Evolutionary conservation across 2,329 filamentous ascomycete species (phyloP).

Genomic region (Cytospora paraplurivora): DNA sequence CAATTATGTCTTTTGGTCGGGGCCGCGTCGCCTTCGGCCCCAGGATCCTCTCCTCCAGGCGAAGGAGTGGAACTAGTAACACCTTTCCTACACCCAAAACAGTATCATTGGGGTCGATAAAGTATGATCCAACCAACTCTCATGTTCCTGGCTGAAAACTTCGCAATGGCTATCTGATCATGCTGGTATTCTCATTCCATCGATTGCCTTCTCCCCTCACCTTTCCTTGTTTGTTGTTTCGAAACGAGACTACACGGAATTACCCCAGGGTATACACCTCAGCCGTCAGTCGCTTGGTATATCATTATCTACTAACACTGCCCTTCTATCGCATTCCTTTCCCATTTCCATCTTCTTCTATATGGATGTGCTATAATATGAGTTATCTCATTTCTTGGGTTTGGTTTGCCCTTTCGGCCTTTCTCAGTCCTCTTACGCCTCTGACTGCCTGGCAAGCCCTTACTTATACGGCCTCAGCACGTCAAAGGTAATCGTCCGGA

Average conservation of each 20-base stretch:
- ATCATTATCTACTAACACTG: constrained; percentile 19
- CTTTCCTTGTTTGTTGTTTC: constrained; percentile 4
- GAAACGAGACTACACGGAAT: not conserved
- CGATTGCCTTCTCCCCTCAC: not conserved
- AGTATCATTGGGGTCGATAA: constrained; percentile 14
- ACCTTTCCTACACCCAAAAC: constrained; percentile 12
- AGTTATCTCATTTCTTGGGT: not conserved
- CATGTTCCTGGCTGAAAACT: not conserved
- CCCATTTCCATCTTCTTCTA: not conserved
- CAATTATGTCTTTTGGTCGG: constrained; percentile 9
- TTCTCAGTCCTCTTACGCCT: constrained; percentile 13
- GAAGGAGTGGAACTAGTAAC: constrained; percentile 6
- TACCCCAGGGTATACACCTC: not conserved
- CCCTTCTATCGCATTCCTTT: constrained; percentile 12
- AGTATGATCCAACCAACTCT: constrained; percentile 15
- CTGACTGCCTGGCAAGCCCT: constrained; percentile 5
- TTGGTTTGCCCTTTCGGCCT: not conserved
- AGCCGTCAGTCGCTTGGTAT: constrained; percentile 10
- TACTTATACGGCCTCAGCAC: not conserved
- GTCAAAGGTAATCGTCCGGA: not conserved
- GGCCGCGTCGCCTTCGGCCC: not conserved
- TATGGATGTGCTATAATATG: constrained; percentile 12
- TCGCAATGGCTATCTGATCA: not conserved
- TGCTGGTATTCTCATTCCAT: not conserved
- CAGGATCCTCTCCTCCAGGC: constrained; percentile 7